Evolutionary conservation across 805 yeast genomes (phyloP), one percentile per base, ranked within the genome.

Genomic region (Starmerella riodocensis): DNA sequence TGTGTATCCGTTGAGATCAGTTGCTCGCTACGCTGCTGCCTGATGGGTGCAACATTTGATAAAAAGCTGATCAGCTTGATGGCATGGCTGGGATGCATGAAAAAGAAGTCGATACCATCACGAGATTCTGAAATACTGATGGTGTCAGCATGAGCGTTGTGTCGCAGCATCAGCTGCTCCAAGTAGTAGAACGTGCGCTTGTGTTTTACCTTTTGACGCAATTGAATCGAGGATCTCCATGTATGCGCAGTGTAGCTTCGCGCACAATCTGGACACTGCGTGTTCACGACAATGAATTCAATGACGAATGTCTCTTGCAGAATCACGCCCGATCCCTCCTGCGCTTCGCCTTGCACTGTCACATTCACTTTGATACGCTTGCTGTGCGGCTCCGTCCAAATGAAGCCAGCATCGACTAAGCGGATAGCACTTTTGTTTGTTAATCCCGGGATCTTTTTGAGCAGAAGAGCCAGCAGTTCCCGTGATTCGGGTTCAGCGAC

Each of bases 341-440:
- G 73, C 23, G 94, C 95, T 62, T 86, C 96, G 49, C 95, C 97
- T 61, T 86, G 96, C 18, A 86, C 93, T 0, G 95, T 80, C 36
- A 86, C 62, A 55, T 83, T 84, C 45, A 86, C 73, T 57, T 84
- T 74, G 49, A 86, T 74, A 69, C 97, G 78, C 61, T 95, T 75
- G 25, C 95, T 84, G 61, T 86, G 97, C 1, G 97, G 97, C 64
- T 86, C 97, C 1, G 97, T 86, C 97, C 97, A 86, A 44, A 85
- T 76, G 55, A 86, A 86, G 2, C 84, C 72, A 3, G 96, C 97
- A 64, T 86, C 96, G 29, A 85, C 78, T 40, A 86, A 66, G 51
- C 95, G 66, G 32, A 86, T 91, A 55, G 84, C 78, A 47, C 73
- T 76, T 20, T 45, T 45, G 17, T 29, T 21, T 8, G 38, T 30